Evolutionary conservation across 228 moss, liverwort and hornwort species (phyloP), one percentile per base, ranked within the genome.

Genomic region (Sphagnum magellanicum): DNA sequence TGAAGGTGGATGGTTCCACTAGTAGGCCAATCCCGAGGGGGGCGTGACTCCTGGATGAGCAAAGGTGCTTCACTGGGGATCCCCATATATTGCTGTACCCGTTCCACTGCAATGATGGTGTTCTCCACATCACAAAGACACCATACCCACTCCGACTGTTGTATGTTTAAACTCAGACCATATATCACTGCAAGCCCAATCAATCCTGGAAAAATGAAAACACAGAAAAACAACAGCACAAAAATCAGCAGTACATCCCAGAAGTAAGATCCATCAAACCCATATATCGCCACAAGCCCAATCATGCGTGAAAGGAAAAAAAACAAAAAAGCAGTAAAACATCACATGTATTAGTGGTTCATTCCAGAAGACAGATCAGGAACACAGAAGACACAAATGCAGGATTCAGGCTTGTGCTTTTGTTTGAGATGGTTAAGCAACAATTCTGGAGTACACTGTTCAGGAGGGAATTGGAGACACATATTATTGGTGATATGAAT

Each of bases 101-200:
- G 85, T 71, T 98, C 98, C 65, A 90, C 91, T 63, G 90, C 88
- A n/a, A 90, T 91, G 59, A 91, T 86, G 68, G 82, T 86, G 61
- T 90, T 93, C 77, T 93, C 87, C 69, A 98, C 76, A 68, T 86
- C 91, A 5, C 98, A 92, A 48, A 90, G 64, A 62, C 82, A 84
- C 98, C 93, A 94, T 16, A 98, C 72, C 87, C 83, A 86, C 78
- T 79, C 80, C 3, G 94, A 89, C 67, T 87, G 94, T 68, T 84
- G 81, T 57, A 68, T 79, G 70, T 90, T 98, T 60, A 98, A 76
- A 74, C 89, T 88, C 50, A 98, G 72, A 47, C 94, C 98, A 64
- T 98, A 98, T 4, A 79, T 81, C 14, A 95, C 78, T 16, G 92
- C 92, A 70, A 98, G 89, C 63, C 98, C 94, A 51, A 86, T 92